A percentile compares a stretch with the other conserved stretches of the same genome.
These are phyloP conservation scores for Boletus pseudopeckii DNA, from an alignment of 768 basidiomycete species.

Conservation along the genomic window DNA sequence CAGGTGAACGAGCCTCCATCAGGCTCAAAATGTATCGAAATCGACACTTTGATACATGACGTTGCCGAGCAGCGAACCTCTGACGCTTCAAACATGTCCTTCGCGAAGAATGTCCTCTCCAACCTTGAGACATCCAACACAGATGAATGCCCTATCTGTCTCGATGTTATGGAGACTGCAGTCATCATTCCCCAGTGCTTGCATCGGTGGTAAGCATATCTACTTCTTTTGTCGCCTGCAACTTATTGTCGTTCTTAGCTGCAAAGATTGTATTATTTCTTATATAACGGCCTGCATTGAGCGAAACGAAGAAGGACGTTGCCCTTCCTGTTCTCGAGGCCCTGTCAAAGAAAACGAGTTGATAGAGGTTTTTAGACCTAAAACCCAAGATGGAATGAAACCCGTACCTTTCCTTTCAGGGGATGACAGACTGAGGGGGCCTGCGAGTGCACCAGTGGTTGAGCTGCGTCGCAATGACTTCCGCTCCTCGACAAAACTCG, in stretches of 20 bases:
- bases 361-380: conserved; percentile 54
- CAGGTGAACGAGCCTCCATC: conserved; percentile 35
- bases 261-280: conserved; percentile 85
- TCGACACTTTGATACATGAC: conserved; percentile 56
- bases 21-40: conserved; percentile 41
- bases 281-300: conserved; percentile 68
- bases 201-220: conserved; percentile 60
- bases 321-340: conserved; percentile 75
- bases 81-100: conserved; percentile 37
- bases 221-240: not conserved
- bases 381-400: conserved; percentile 6
- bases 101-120: conserved; percentile 63
- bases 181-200: conserved; percentile 72
- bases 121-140: conserved; percentile 46
- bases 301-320: conserved; percentile 64
- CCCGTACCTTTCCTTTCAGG: not conserved
- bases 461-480: conserved; percentile 78
- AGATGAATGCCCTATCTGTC: conserved; percentile 81
- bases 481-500: conserved; percentile 85
- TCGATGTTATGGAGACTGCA: conserved; percentile 70
- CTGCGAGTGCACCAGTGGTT: conserved; percentile 40
- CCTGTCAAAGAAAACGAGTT: conserved; percentile 64
- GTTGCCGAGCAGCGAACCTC: conserved; percentile 40
- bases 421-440: conserved; percentile 17
- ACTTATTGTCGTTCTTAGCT: conserved; percentile 42